Conservation (phyloP, 768 basidiomycete species). For the Boletus rubroflammeus region DNA sequence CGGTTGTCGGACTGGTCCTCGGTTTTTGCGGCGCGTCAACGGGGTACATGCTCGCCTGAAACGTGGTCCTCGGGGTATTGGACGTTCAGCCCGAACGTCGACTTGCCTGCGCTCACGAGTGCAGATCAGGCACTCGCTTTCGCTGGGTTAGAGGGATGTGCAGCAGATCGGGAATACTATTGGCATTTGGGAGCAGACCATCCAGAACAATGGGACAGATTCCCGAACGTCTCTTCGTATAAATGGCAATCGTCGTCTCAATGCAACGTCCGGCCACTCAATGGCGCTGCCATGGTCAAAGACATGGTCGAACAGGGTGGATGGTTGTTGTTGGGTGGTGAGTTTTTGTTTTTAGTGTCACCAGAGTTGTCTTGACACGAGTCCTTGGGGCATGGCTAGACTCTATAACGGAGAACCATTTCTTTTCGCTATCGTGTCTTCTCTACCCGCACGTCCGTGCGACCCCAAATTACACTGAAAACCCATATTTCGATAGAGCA, state of each 20-base stretch:
- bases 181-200: constrained; percentile 63
- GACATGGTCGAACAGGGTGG: constrained; percentile 67
- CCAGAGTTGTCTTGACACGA: background rate
- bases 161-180: constrained; percentile 54
- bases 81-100: constrained; percentile 38
- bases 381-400: constrained; percentile 35
- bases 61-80: constrained; percentile 39
- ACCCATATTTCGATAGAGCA: constrained; percentile 54
- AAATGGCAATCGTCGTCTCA: constrained; percentile 47
- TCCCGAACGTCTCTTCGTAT: constrained; percentile 50
- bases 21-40: constrained; percentile 27
- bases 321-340: constrained; percentile 65
- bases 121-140: constrained; percentile 46
- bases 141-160: constrained; percentile 60
- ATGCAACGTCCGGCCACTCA: constrained; percentile 43
- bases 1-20: constrained; percentile 20
- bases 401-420: constrained; percentile 69
- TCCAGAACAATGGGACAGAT: constrained; percentile 45
- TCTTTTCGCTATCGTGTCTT: constrained; percentile 67
- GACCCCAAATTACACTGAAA: constrained; percentile 55
- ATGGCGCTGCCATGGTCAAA: constrained; percentile 43
- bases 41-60: constrained; percentile 33
- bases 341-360: constrained; percentile 15
- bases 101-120: constrained; percentile 33
- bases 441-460: constrained; percentile 66